Conservation (phyloP, 1,284 basidiomycete species). For the Tilletia horrida region DNA sequence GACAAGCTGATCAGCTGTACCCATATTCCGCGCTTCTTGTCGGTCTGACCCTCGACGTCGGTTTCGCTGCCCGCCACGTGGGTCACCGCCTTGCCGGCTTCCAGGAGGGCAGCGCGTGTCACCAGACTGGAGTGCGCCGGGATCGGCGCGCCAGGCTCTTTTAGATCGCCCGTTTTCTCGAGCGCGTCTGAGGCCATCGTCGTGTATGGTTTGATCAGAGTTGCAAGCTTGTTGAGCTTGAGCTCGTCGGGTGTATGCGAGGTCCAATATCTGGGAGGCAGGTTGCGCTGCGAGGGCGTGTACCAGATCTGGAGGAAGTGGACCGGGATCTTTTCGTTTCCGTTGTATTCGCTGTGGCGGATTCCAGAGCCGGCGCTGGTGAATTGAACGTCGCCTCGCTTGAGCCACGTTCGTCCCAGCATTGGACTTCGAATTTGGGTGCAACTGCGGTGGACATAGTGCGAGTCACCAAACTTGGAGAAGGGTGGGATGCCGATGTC, state of each 20-base stretch:
- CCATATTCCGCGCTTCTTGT: conserved; percentile 36
- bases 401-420: conserved; percentile 56
- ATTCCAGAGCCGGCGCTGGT: conserved; percentile 74
- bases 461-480: too few species aligned
- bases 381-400: conserved; percentile 82
- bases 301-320: conserved; percentile 50
- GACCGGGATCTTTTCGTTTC: conserved; percentile 60
- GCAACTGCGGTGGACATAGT: neutral
- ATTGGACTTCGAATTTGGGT: neutral
- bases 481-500: too few species aligned
- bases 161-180: conserved; percentile 28
- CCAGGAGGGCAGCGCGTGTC: conserved; percentile 32
- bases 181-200: conserved; percentile 27
- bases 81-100: conserved; percentile 24
- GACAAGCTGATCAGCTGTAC: conserved; percentile 38
- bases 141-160: conserved; percentile 29
- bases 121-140: conserved; percentile 34
- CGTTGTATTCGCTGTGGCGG: conserved; percentile 68
- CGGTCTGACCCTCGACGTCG: conserved; percentile 18
- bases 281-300: conserved; percentile 27
- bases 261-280: conserved; percentile 40
- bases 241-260: conserved; percentile 30
- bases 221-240: conserved; percentile 35
- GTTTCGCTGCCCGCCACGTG: conserved; percentile 36
- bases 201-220: conserved; percentile 35